These are phyloP conservation scores for Hansenula lynferdii DNA, from an alignment of 1,139 yeast species.

Conservation along the genomic window DNA sequence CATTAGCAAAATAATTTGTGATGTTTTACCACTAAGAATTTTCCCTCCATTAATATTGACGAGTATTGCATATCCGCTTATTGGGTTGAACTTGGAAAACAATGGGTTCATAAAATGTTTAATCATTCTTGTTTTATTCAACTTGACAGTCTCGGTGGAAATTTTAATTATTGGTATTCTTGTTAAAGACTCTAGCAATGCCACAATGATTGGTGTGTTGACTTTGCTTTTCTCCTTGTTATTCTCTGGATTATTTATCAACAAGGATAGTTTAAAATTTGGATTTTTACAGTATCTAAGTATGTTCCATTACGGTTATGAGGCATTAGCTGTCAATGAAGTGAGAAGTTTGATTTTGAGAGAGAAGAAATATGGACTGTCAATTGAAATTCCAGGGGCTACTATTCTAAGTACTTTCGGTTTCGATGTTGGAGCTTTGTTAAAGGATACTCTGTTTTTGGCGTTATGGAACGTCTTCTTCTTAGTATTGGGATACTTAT, in stretches of 20 bases:
- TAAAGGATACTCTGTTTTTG: slow-evolving; percentile 57
- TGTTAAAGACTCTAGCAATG: slow-evolving; percentile 87
- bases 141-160: slow-evolving; percentile 79
- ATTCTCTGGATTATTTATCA: slow-evolving; percentile 91
- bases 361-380: slow-evolving; percentile 87
- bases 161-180: slow-evolving; percentile 84
- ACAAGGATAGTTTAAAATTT: slow-evolving; percentile 50
- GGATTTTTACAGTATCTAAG: slow-evolving; percentile 82
- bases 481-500: slow-evolving; percentile 64
- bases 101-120: slow-evolving; percentile 74
- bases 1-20: slow-evolving; percentile 80
- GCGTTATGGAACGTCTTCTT: slow-evolving; percentile 47
- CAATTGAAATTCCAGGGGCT: slow-evolving; percentile 98
- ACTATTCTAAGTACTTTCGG: slow-evolving; percentile 95
- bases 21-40: slow-evolving; percentile 81
- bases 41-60: slow-evolving; percentile 83
- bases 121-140: slow-evolving; percentile 70
- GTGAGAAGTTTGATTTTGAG: slow-evolving; percentile 81
- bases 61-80: slow-evolving; percentile 87
- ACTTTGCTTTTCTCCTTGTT: slow-evolving; percentile 77
- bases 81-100: slow-evolving; percentile 77
- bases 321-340: slow-evolving; percentile 86
- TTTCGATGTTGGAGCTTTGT: slow-evolving; percentile 73
- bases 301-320: slow-evolving; percentile 93
- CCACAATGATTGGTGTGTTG: slow-evolving; percentile 83